Evolutionary conservation across 331 rosid genomes (phyloP).

Genomic region (Ulmus americana): DNA sequence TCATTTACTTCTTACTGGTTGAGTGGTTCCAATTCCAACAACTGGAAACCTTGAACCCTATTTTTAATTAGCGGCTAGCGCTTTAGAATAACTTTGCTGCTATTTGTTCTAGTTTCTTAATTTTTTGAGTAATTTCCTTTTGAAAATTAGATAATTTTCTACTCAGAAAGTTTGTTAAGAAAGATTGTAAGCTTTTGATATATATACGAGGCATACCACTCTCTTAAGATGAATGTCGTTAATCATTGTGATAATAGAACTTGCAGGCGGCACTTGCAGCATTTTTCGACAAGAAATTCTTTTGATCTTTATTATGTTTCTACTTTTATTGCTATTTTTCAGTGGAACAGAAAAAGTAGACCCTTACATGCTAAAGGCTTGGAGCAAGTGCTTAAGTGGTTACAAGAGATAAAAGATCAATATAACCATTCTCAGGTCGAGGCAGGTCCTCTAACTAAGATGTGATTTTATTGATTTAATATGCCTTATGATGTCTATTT

Average conservation of each 20-base stretch:
- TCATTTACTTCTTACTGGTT: background rate
- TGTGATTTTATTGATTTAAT: conserved; percentile 16
- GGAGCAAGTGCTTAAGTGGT: conserved; percentile 84
- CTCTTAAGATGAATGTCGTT: background rate
- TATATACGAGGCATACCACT: background rate
- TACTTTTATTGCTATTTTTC: conserved; percentile 20
- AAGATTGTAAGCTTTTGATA: background rate
- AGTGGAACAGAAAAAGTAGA: conserved; percentile 91
- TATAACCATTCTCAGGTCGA: conserved; percentile 42
- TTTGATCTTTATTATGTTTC: background rate
- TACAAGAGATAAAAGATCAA: conserved; percentile 54
- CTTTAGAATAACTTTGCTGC: background rate
- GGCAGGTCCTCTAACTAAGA: conserved; percentile 66
- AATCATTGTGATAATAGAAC: background rate
- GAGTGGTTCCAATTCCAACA: background rate
- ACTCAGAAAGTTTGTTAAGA: background rate
- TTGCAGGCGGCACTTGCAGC: background rate
- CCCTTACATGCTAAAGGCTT: conserved; percentile 73
- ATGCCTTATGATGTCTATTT: conserved; percentile 19
- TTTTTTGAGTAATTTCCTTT: background rate
- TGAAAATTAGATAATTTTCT: background rate
- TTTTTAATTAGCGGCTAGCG: background rate
- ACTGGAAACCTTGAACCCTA: background rate
- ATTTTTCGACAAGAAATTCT: conserved; percentile 1
- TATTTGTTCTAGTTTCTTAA: background rate